Conservation (phyloP, 2,329 filamentous ascomycete species). For the Epichloe hybrida region DNA sequence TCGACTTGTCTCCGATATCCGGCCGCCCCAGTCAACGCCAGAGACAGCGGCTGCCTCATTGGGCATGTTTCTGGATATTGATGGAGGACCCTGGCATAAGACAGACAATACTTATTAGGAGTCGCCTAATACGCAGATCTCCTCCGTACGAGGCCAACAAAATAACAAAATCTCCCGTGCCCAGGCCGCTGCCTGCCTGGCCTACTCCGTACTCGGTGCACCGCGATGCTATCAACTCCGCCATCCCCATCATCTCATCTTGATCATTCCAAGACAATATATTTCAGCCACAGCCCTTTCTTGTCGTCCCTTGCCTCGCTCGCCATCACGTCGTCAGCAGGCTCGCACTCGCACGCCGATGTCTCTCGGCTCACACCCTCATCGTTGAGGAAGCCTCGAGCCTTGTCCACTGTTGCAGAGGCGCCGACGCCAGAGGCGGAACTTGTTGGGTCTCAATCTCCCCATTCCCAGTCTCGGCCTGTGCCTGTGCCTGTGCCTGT, state of each 20-base stretch:
- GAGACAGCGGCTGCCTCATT: too few relatives aligned
- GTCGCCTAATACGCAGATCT: too few relatives aligned
- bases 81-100: too few relatives aligned
- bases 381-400: background rate
- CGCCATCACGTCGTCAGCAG: background rate
- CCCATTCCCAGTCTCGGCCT: background rate
- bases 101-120: too few relatives aligned
- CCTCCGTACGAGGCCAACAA: background rate
- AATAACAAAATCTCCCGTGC: background rate
- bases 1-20: too few relatives aligned
- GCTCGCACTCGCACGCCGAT: background rate
- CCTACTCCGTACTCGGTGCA: background rate
- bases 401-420: slow-evolving; percentile 1
- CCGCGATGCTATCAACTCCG: background rate
- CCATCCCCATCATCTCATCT: background rate
- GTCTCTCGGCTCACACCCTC: background rate
- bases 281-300: slow-evolving; percentile 1
- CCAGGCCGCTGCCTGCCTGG: background rate
- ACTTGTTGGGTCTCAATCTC: background rate
- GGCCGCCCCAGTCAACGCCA: too few relatives aligned
- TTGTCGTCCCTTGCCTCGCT: background rate
- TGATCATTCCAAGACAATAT: slow-evolving; percentile 1
- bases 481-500: background rate
- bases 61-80: too few relatives aligned
- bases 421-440: background rate